These are phyloP conservation scores for Zygosaccharomyces pseudobailii DNA, from an alignment of 1,139 yeast genomes.

Conservation along the genomic window DNA sequence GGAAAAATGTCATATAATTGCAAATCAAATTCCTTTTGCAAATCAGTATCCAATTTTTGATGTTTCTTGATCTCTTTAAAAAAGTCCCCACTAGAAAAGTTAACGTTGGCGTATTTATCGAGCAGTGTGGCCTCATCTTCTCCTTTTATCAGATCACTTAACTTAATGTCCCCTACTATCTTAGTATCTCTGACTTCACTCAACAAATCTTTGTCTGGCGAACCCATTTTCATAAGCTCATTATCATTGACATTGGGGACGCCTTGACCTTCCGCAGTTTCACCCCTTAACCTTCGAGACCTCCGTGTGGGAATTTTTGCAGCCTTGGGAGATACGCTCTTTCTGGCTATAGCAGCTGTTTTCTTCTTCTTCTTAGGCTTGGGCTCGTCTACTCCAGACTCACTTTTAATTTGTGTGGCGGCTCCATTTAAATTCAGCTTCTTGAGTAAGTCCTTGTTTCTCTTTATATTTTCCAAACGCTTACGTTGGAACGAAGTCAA, in stretches of 20 bases:
- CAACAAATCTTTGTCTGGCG: slow-evolving; percentile 40
- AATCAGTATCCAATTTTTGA: slow-evolving; percentile 24
- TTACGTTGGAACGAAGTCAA: slow-evolving; percentile 66
- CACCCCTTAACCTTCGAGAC: slow-evolving; percentile 64
- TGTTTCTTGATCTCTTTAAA: slow-evolving; percentile 47
- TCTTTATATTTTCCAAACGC: slow-evolving; percentile 56
- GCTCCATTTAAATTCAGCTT: slow-evolving; percentile 43
- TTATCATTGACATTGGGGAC: slow-evolving; percentile 28
- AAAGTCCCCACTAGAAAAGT: slow-evolving; percentile 75
- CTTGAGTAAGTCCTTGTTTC: slow-evolving; percentile 48
- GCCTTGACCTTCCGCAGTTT: slow-evolving; percentile 35
- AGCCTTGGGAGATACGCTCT: slow-evolving; percentile 23
- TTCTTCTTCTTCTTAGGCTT: slow-evolving; percentile 23
- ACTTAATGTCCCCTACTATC: slow-evolving; percentile 56
- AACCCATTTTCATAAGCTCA: slow-evolving; percentile 28
- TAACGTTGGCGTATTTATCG: slow-evolving; percentile 39
- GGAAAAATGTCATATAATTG: slow-evolving; percentile 51
- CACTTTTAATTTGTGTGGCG: slow-evolving; percentile 37
- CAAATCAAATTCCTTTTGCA: slow-evolving; percentile 50
- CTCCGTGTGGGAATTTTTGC: slow-evolving; percentile 51
- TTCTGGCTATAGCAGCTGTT: slow-evolving; percentile 15
- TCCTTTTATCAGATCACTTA: slow-evolving; percentile 48
- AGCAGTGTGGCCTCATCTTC: slow-evolving; percentile 38
- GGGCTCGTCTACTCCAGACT: slow-evolving; percentile 29
- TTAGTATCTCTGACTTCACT: slow-evolving; percentile 51